Base-by-base conservation (phyloP, 2,329 filamentous ascomycete genomes). In the Chaetomiaceae sp. region DNA sequence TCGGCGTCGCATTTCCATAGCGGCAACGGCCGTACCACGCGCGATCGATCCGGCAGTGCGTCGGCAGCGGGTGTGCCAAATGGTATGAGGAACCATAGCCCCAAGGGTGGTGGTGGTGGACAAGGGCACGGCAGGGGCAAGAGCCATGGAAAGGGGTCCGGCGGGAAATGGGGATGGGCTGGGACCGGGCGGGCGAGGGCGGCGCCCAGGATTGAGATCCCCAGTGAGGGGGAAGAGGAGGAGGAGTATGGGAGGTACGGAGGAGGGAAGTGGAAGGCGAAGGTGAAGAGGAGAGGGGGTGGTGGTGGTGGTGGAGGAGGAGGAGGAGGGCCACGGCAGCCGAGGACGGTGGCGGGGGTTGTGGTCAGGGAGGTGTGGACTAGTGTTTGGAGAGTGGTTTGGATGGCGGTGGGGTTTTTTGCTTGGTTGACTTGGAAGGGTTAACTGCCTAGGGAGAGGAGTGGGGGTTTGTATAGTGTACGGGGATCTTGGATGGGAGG, bases 331-430 rank as follows among this genome's bases (percentile, higher is more conserved):
- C 13, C 2, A 29, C 10, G 10, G 29, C 27, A 65, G 65, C 65
- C 62, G 38, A 56, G 57, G 52, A 65, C 71, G 46, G 72, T 67
- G 20, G 66, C 78, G 2, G 66, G 67, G 1, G 65, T 81, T 4
- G 76, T 87, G 5, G 66, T 73, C 29, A 72, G 75, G 23, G 86
- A 92, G 66, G 69, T 90, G 33, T 77, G 75, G 69, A 77, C 74
- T 8, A 84, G 80, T 40, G 62, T 84, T 16, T 82, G 80, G 71
- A 74, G 79, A 43, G 83, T 90, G 3, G 75, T 75, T 5, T 81
- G 79, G 75, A 78, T 87, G 67, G 82, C 81, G 18, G 67, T 84
- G 40, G 59, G 73, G 13, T 83, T 84, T 66, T 94, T 87, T 75
- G 74, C 75, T 27, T 88, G 83, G 71, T 70, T 92, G 61, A 75